Evolutionary conservation across 768 basidiomycete genomes (phyloP).

Genomic region (Auricularia sp.): DNA sequence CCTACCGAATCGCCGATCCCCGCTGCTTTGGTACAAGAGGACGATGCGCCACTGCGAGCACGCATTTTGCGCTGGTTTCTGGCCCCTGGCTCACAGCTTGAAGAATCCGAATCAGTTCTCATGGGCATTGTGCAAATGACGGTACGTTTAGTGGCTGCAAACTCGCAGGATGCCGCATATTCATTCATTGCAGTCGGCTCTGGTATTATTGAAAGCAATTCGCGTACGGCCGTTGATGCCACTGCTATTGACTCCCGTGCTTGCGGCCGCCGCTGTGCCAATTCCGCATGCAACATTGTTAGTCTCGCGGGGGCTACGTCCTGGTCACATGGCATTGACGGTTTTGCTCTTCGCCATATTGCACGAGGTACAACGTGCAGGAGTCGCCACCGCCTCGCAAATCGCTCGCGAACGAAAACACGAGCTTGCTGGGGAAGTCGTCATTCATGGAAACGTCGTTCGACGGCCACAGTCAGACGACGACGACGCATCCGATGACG

Average conservation of each 20-base stretch:
- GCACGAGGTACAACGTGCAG: conserved; percentile 11
- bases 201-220: conserved; percentile 9
- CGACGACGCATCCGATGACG: conserved; percentile 6
- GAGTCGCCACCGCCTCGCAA: conserved; percentile 5
- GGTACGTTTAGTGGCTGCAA: conserved; percentile 5
- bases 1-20: not conserved
- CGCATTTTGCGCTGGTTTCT: conserved; percentile 4
- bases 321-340: conserved; percentile 1
- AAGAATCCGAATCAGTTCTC: conserved; percentile 9
- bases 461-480: conserved; percentile 2
- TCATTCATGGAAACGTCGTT: not conserved
- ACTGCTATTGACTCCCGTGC: conserved; percentile 15
- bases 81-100: conserved; percentile 7
- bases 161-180: not conserved
- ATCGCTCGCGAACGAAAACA: conserved; percentile 6
- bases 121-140: conserved; percentile 7
- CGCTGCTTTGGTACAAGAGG: conserved; percentile 5
- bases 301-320: not conserved
- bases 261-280: conserved; percentile 14
- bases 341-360: conserved; percentile 8
- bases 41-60: not conserved
- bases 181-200: conserved; percentile 8
- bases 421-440: conserved; percentile 5
- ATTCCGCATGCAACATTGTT: not conserved
- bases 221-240: conserved; percentile 15